A percentile compares a stretch with the other conserved stretches of the same genome.
Evolutionary conservation across 768 basidiomycete genomes (phyloP).

Genomic region (Clathrus columnatus): DNA sequence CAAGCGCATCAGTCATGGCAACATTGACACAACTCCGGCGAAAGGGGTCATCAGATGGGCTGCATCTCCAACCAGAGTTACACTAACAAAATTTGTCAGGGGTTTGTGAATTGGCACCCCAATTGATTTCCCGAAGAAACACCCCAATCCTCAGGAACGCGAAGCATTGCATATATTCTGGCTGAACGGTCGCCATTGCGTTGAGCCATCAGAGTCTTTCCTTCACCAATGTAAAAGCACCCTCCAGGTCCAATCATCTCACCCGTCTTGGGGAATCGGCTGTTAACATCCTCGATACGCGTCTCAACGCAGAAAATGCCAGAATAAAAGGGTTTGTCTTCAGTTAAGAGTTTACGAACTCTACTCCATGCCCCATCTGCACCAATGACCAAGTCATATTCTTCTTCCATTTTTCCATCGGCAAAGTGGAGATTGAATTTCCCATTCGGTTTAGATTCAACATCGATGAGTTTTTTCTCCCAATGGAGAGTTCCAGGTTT

Average conservation of each 20-base stretch:
- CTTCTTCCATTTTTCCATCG: background rate
- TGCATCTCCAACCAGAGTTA: slow-evolving; percentile 27
- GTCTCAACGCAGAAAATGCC: slow-evolving; percentile 21
- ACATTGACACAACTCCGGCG: slow-evolving; percentile 30
- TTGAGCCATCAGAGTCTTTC: slow-evolving; percentile 24
- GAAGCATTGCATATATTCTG: slow-evolving; percentile 17
- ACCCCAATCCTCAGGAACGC: slow-evolving; percentile 9
- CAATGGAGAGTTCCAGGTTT: slow-evolving; percentile 10
- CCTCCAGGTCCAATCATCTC: slow-evolving; percentile 23
- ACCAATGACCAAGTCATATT: slow-evolving; percentile 23
- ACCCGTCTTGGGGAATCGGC: slow-evolving; percentile 18
- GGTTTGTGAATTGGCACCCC: background rate
- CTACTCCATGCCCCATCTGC: slow-evolving; percentile 36
- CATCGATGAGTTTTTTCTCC: slow-evolving; percentile 1
- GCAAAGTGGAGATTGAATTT: background rate
- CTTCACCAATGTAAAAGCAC: slow-evolving; percentile 20
- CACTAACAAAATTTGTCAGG: background rate
- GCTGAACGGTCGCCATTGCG: slow-evolving; percentile 22
- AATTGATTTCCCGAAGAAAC: background rate
- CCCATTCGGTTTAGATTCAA: background rate
- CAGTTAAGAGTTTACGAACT: slow-evolving; percentile 26
- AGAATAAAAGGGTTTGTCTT: slow-evolving; percentile 25
- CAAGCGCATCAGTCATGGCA: slow-evolving; percentile 23
- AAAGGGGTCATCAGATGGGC: slow-evolving; percentile 31
- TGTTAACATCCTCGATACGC: slow-evolving; percentile 12